Base-by-base conservation (phyloP, 2,329 filamentous ascomycete species). In the Fonsecaea pedrosoi region DNA sequence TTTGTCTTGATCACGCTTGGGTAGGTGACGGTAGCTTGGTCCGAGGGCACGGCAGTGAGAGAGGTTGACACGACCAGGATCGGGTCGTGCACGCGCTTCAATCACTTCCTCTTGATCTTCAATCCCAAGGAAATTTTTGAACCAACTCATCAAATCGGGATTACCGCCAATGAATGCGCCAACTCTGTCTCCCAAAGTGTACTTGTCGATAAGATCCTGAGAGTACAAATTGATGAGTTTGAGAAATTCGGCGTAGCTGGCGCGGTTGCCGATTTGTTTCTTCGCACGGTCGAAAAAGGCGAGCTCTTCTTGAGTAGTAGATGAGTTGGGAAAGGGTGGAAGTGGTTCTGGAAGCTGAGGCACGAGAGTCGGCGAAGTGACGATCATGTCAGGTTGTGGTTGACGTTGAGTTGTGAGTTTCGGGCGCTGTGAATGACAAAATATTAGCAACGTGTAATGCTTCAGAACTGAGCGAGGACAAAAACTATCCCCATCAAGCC, bases 191-290 rank as follows among this genome's bases (percentile, higher is more conserved):
- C 95, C 87, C 13, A 99, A 83, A 1, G 92, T 88, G 68, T 91
- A 89, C 65, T 90, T 90, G 75, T 96, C 92, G 69, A 99, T 96
- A 59, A 99, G 85, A 72, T 96, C 94, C 74, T 96, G 92, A 25
- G 91, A 95, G 81, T 92, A 99, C 35, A 99, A 85, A 73, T 98
- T 99, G 82, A 94, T 95, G 6, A 99, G 87, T 82, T 99, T 99
- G 70, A 99, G 81, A 78, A 99, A 99, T 77, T 99, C 95, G 73
- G 92, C 94, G 85, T 96, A 96, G 2, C 90, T 90, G 64, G 92
- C 91, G 77, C 96, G 91, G 78, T 98, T 98, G 68, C 90, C 89
- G 65, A 99, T 92, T 74, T 90, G 94, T 79, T 99, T 99, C 85
- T 97, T 98, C 18, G 95, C 93, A 7, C 93, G 90, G 69, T 99